Evolutionary conservation across 768 basidiomycete species (phyloP), one percentile per base, ranked within the genome.

Genomic region (Termitomyces titanicus): DNA sequence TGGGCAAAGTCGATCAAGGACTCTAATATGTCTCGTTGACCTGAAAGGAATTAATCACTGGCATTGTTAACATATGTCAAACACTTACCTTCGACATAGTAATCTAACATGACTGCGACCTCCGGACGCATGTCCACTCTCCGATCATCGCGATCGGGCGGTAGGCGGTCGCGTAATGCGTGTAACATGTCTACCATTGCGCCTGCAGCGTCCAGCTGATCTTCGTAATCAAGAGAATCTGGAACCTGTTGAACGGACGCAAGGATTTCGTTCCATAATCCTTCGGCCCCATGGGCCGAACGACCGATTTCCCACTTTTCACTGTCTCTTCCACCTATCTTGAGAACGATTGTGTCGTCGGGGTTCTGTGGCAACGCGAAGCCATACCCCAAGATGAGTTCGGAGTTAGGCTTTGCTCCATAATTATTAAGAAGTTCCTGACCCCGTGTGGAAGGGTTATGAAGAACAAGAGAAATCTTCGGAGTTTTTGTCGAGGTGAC

Each of bases 341-440:
- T 86, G 33, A 97, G 79, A 1, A 89, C 76, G 61, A 95, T 88
- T 0, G 88, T 90, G 64, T 97, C 95, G 64, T 94, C 91, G 0
- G 88, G 88, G 60, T 97, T 97, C 27, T 83, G 59, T 1, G 79
- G 72, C 3, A 95, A 66, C 0, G 89, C 82, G 71, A 98, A 98
- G 1, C 96, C 95, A 64, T 97, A 98, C 5, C 91, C 93, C 4
- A 98, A 79, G 44, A 98, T 83, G 42, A 98, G 79, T 69, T 95
- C 92, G 25, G 91, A 79, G 68, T 96, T 95, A 0, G 92, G 84
- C 66, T 97, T 97, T 0, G 86, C 81, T 0, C 94, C 95, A 68
- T 97, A 97, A 67, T 96, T 96, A 72, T 94, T 96, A 73, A 87
- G 84, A 18, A 95, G 72, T 66, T 94, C 88, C 24, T 75, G 64